These are phyloP conservation scores for Arthrobotrys iridis DNA, from an alignment of 2,329 filamentous ascomycete species.

Conservation along the genomic window DNA sequence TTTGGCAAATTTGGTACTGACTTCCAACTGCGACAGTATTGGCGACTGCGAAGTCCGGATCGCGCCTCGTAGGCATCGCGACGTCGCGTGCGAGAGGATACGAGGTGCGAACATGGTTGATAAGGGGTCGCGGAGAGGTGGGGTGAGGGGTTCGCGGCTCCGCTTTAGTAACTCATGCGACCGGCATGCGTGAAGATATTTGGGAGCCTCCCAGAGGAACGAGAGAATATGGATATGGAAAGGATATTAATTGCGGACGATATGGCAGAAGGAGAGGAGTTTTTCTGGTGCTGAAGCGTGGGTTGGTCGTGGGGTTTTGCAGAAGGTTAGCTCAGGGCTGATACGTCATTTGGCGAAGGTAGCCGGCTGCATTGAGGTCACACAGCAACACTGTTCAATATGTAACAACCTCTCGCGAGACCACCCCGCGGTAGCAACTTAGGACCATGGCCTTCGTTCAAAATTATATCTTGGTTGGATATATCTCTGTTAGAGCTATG, in stretches of 20 bases:
- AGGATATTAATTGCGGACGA: not conserved
- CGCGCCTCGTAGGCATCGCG: conserved; percentile 52
- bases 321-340: conserved; percentile 5
- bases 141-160: conserved; percentile 42
- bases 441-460: too few relatives aligned
- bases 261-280: not conserved
- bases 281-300: not conserved
- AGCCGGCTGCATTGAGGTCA: not conserved
- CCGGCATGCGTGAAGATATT: conserved; percentile 20
- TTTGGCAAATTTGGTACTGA: conserved; percentile 19
- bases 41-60: conserved; percentile 24
- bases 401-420: conserved; percentile 15
- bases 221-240: not conserved
- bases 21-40: conserved; percentile 34
- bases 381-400: conserved; percentile 16
- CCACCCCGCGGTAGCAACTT: not conserved
- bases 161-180: conserved; percentile 45
- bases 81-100: conserved; percentile 34
- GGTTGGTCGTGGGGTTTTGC: conserved; percentile 4
- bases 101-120: conserved; percentile 50
- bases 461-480: too few relatives aligned
- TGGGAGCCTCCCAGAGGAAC: not conserved
- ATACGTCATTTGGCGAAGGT: conserved; percentile 21
- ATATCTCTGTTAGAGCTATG: too few relatives aligned
- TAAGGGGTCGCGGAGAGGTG: conserved; percentile 30